A percentile compares a stretch with the other conserved stretches of the same genome.
These are phyloP conservation scores for Monilinia fructicola DNA, from an alignment of 2,329 filamentous ascomycete species.

Conservation along the genomic window DNA sequence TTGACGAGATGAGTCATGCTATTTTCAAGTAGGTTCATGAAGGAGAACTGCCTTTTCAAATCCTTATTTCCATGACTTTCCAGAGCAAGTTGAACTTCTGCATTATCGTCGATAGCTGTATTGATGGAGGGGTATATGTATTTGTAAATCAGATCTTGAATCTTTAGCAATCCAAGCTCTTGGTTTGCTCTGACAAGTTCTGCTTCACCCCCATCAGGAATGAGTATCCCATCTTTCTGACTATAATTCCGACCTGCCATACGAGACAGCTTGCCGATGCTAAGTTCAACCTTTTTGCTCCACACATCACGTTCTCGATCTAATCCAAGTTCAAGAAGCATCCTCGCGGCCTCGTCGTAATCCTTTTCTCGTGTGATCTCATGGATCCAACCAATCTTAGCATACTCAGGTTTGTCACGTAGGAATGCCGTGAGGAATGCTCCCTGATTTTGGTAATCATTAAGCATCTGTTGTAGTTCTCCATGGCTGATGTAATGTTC, in stretches of 20 bases:
- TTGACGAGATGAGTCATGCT: constrained; percentile 68
- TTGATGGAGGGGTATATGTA: constrained; percentile 67
- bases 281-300: constrained; percentile 92
- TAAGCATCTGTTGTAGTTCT: constrained; percentile 66
- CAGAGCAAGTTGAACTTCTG: constrained; percentile 74
- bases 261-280: constrained; percentile 77
- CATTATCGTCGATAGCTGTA: constrained; percentile 74
- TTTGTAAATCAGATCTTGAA: constrained; percentile 78
- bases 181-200: constrained; percentile 37
- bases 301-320: constrained; percentile 76
- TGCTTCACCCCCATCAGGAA: constrained; percentile 41
- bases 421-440: constrained; percentile 77
- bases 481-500: constrained; percentile 69
- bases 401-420: constrained; percentile 66
- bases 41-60: constrained; percentile 60
- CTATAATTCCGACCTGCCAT: constrained; percentile 58
- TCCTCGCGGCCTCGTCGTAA: constrained; percentile 69
- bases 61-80: constrained; percentile 54
- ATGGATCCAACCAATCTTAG: constrained; percentile 91
- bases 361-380: constrained; percentile 77
- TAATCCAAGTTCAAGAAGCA: constrained; percentile 68
- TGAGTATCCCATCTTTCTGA: constrained; percentile 41
- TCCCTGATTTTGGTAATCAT: constrained; percentile 66
- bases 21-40: constrained; percentile 70
- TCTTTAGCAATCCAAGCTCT: constrained; percentile 51